Percentiles rank a stretch among this genome's conserved stretches.
phyloP scores from a whole-genome alignment of 257 asterid genomes.

The Anisodus acutangulus region DNA sequence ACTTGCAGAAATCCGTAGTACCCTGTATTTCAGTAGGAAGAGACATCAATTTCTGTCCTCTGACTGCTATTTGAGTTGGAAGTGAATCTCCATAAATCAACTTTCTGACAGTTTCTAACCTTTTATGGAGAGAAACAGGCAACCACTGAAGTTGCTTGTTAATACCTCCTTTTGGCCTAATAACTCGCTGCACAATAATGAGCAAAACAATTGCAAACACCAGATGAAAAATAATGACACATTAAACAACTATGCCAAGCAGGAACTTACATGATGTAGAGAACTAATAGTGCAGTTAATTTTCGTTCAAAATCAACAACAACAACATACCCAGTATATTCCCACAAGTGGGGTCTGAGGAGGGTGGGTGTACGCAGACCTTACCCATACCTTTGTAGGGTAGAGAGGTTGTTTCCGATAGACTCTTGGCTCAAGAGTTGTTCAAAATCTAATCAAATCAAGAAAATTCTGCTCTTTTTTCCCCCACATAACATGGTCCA shows the following conservation, averaged over 20 bases:
- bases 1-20: conserved; percentile 21
- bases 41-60: conserved; percentile 32
- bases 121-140: conserved; percentile 65
- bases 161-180: conserved; percentile 75
- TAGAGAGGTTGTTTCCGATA: background rate
- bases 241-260: conserved; percentile 12
- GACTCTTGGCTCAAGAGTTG: no score
- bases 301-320: background rate
- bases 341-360: no score
- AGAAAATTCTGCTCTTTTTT: background rate
- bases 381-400: background rate
- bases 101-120: conserved; percentile 41
- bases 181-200: conserved; percentile 59
- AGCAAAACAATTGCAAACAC: conserved; percentile 19
- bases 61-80: conserved; percentile 44
- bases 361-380: no score
- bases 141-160: conserved; percentile 65
- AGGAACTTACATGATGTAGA: conserved; percentile 1
- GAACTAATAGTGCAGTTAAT: background rate
- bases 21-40: conserved; percentile 29
- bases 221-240: background rate
- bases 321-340: no score
- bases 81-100: conserved; percentile 40
- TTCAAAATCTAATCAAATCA: background rate
- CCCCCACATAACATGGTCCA: background rate